These are phyloP conservation scores for Chlamydomonas sp. DNA, from an alignment of 139 green algal species.

Conservation along the genomic window DNA sequence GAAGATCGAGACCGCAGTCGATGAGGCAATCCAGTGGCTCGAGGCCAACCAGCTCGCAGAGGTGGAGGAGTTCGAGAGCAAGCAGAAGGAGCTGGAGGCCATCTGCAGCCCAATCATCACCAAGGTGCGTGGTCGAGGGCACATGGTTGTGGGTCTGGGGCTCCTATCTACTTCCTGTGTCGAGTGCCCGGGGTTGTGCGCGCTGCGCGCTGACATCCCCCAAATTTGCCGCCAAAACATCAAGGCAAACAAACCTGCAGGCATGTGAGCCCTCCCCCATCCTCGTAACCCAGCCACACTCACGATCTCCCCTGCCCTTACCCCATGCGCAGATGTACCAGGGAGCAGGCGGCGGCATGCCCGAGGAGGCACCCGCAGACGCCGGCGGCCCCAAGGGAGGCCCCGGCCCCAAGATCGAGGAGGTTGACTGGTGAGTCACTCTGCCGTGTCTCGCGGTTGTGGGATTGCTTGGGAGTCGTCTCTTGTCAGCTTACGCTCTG, in stretches of 20 bases:
- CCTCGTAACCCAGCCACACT: no score
- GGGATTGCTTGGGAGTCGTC: no score
- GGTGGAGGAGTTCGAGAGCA: slow-evolving; percentile 93
- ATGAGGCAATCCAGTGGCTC: slow-evolving; percentile 42
- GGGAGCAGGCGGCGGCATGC: slow-evolving; percentile 22
- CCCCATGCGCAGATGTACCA: background rate
- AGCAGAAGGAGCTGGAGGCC: slow-evolving; percentile 83
- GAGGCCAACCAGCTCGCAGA: slow-evolving; percentile 91
- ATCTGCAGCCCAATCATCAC: slow-evolving; percentile 88
- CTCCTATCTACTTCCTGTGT: background rate
- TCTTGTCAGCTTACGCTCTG: no score
- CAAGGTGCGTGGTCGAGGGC: slow-evolving; percentile 55
- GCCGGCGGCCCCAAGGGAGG: slow-evolving; percentile 28
- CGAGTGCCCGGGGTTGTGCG: background rate
- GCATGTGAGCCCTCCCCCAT: no score
- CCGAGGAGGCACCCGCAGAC: background rate
- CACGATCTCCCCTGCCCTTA: no score
- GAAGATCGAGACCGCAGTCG: slow-evolving; percentile 76
- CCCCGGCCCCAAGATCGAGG: slow-evolving; percentile 74
- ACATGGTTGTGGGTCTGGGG: background rate
- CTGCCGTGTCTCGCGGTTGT: no score
- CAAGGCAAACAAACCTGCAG: background rate
- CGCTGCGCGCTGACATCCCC: background rate
- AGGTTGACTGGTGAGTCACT: slow-evolving; percentile 71
- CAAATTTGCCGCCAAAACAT: background rate